These are phyloP conservation scores for Lantana camara DNA, from an alignment of 257 asterid genomes.

Conservation along the genomic window DNA sequence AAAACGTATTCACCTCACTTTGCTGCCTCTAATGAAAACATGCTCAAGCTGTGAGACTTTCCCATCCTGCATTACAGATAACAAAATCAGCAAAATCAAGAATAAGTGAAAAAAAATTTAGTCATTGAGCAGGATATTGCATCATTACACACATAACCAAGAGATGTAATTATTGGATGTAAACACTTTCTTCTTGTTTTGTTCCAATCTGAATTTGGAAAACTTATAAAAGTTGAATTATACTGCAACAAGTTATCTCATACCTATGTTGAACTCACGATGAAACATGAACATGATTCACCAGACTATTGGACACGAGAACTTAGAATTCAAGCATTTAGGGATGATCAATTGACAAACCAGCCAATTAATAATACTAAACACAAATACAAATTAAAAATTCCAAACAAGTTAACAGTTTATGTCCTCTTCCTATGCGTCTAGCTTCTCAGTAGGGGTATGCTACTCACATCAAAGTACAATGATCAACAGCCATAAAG, in stretches of 20 bases:
- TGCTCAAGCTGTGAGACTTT: slow-evolving; percentile 71
- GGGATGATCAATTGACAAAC: too few species aligned
- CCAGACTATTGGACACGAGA: too few species aligned
- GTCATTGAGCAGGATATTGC: neutral
- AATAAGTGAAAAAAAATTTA: neutral
- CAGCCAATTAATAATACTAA: too few species aligned
- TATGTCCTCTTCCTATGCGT: neutral
- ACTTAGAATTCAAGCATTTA: too few species aligned
- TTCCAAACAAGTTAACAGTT: neutral
- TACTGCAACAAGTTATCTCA: slow-evolving; percentile 12
- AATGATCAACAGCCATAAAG: neutral
- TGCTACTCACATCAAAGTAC: neutral
- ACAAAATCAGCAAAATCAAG: neutral
- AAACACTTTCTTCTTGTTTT: neutral
- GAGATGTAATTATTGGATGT: neutral
- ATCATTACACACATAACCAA: neutral
- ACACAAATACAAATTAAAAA: neutral
- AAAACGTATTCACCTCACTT: slow-evolving; percentile 48
- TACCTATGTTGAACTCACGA: neutral
- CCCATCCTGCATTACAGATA: slow-evolving; percentile 50
- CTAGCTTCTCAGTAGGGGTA: neutral
- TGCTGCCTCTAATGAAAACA: slow-evolving; percentile 74
- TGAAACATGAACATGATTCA: too few species aligned
- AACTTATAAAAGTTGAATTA: neutral
- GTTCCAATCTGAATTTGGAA: neutral